These are phyloP conservation scores for Aspergillus thermomutatus DNA, from an alignment of 2,329 filamentous ascomycete genomes.

Conservation along the genomic window DNA sequence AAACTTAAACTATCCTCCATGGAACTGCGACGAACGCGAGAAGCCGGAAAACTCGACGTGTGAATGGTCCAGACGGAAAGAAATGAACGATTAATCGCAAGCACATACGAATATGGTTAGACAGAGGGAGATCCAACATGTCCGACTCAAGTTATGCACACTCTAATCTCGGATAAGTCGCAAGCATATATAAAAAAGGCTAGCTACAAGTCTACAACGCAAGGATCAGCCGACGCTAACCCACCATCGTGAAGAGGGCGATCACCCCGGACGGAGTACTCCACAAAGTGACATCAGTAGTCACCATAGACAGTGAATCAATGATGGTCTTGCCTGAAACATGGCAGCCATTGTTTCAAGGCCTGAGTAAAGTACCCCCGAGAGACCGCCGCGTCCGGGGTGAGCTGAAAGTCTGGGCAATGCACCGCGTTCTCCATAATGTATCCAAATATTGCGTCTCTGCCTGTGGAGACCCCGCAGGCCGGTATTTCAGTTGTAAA, in stretches of 20 bases:
- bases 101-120: not conserved
- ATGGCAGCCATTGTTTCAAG: constrained; percentile 46
- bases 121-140: not conserved
- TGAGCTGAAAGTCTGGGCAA: constrained; percentile 46
- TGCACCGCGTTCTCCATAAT: constrained; percentile 46
- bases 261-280: too few relatives aligned
- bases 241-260: too few relatives aligned
- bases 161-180: constrained; percentile 5
- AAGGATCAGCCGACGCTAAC: constrained; percentile 9
- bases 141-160: not conserved
- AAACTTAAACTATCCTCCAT: not conserved
- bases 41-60: not conserved
- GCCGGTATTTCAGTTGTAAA: constrained; percentile 41
- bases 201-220: constrained; percentile 3
- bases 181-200: constrained; percentile 12
- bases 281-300: not conserved
- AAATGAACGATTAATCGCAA: not conserved
- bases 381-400: constrained; percentile 31
- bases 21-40: not conserved
- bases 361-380: constrained; percentile 40
- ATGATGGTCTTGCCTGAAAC: constrained; percentile 28
- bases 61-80: not conserved
- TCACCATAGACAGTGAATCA: not conserved
- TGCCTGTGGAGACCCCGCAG: constrained; percentile 38
- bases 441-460: constrained; percentile 47